These are phyloP conservation scores for Tuber aestivum DNA, from an alignment of 495 filamentous ascomycete species.

Conservation along the genomic window DNA sequence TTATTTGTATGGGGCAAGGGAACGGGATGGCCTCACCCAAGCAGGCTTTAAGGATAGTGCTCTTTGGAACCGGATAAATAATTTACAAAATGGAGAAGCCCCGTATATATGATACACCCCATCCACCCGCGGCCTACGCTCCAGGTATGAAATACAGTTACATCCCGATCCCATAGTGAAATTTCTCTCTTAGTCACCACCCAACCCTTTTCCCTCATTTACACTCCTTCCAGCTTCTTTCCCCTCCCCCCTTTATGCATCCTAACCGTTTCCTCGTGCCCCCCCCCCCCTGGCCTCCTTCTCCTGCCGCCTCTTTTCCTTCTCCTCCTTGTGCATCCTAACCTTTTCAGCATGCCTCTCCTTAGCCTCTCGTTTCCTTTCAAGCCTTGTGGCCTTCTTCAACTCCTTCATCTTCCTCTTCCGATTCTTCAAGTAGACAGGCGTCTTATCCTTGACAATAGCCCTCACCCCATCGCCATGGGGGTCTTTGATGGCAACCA, in stretches of 20 bases:
- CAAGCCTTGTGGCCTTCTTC: background rate
- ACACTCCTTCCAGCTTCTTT: background rate
- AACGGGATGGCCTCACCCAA: too few species aligned
- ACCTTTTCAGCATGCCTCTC: background rate
- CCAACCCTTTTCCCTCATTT: background rate
- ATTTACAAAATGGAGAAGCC: background rate
- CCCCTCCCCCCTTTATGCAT: background rate
- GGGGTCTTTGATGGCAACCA: slow-evolving; percentile 32
- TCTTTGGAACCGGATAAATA: background rate
- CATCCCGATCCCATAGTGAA: background rate
- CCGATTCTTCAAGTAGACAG: background rate
- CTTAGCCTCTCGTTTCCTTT: background rate
- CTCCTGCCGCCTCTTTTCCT: background rate
- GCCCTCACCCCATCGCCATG: slow-evolving; percentile 33
- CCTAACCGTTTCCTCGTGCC: background rate
- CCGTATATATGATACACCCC: background rate
- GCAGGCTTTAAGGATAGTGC: background rate
- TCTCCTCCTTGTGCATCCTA: background rate
- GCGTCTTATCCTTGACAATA: slow-evolving; percentile 32
- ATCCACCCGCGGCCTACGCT: background rate
- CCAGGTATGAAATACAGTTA: background rate
- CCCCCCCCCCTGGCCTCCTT: background rate
- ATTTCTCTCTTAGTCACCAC: background rate
- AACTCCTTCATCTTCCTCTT: background rate
- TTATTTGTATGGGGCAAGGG: too few species aligned